phyloP scores from a whole-genome alignment of 495 filamentous ascomycete species.

The Penicillium flavigenum region DNA sequence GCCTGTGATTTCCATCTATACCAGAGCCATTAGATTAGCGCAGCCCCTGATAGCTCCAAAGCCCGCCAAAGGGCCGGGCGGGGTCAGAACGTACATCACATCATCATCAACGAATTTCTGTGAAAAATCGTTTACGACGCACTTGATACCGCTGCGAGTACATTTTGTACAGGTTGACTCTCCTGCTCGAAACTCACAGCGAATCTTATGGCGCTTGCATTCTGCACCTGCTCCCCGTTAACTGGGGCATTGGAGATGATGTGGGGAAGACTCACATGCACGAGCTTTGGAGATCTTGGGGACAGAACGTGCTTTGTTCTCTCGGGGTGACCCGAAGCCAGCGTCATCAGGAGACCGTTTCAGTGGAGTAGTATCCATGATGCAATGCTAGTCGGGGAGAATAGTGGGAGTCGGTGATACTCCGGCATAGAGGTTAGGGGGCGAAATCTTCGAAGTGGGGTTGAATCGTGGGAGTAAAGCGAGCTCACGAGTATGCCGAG shows the following conservation, averaged over 20 bases:
- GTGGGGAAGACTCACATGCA: constrained; percentile 40
- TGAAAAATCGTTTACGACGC: constrained; percentile 50
- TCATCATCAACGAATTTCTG: constrained; percentile 52
- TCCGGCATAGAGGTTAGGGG: constrained; percentile 32
- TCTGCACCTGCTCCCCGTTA: constrained; percentile 37
- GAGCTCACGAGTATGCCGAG: not conserved
- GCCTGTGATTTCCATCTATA: constrained; percentile 49
- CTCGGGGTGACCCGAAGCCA: constrained; percentile 36
- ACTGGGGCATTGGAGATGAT: constrained; percentile 9
- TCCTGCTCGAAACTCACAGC: constrained; percentile 45
- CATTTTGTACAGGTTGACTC: constrained; percentile 48
- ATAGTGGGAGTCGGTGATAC: constrained; percentile 27
- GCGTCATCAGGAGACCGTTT: constrained; percentile 47
- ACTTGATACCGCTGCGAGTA: constrained; percentile 48
- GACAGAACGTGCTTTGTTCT: constrained; percentile 22
- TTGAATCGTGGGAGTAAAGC: not conserved
- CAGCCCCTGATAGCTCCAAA: not conserved
- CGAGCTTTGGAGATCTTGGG: constrained; percentile 50
- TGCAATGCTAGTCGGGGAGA: constrained; percentile 35
- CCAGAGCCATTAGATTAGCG: constrained; percentile 11
- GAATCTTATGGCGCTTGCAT: constrained; percentile 51
- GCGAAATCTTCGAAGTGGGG: constrained; percentile 20
- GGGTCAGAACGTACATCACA: constrained; percentile 38
- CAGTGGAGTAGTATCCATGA: constrained; percentile 33
- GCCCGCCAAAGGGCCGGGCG: not conserved